Evolutionary conservation across 192 early-diverging fungal genomes (phyloP), one percentile per base, ranked within the genome.

Genomic region (Backusella tarrabulga): DNA sequence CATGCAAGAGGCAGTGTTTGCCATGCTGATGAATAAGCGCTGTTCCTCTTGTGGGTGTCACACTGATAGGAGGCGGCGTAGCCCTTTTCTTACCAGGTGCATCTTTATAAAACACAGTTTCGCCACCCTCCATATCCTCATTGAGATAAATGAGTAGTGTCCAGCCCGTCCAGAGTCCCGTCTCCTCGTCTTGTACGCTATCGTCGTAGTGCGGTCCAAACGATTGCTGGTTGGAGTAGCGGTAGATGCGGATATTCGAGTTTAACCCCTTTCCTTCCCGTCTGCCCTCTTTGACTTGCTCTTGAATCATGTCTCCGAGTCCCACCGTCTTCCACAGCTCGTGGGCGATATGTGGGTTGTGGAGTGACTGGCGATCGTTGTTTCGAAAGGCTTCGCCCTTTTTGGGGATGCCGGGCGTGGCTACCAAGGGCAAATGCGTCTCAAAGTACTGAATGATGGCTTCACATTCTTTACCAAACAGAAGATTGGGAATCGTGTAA

Each of bases 151-250:
- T 78, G 17, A 86, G 72, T 3, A 86, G 50, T 3, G 85, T 86
- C 85, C 85, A 86, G 14, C 77, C 80, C 34, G 80, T 84, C 82
- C 75, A 73, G 2, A 76, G 72, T 4, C 80, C 76, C 11, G 78
- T 80, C 12, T 44, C 46, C n/a, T 36, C 44, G 68, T 84, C 83
- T 40, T 78, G 67, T 4, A 83, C 84, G 12, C 80, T 77, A 23
- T 84, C 85, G 52, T 86, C 85, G 73, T 86, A 86, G 56, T 86
- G 85, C 12, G 67, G 41, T 12, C 79, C 83, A 76, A 86, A 86
- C 36, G 56, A 73, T 54, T 86, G 85, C 11, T 81, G 78, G 12
- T 71, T 42, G 15, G 50, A 52, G 77, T 86, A 86, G 32, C 82
- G 80, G 73, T 86, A 86, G 19, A 86, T 79, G 1, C 85, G 74